Evolutionary conservation across 2,329 filamentous ascomycete genomes (phyloP).

Genomic region (Dothistroma pini): DNA sequence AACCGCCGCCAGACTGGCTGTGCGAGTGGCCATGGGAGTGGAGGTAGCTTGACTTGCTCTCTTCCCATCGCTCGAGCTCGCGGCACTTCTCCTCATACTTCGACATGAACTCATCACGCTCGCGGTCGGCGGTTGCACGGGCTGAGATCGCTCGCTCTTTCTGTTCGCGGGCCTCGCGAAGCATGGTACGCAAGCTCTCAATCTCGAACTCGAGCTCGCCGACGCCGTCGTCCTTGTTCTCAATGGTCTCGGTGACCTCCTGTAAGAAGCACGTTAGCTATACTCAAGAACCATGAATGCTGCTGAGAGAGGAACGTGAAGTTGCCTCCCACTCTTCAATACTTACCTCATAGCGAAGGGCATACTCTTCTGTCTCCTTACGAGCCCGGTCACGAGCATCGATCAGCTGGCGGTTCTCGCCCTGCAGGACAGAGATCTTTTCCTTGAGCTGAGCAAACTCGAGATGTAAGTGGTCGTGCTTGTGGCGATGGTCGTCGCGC

Average conservation of each 20-base stretch:
- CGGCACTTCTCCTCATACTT: constrained; percentile 29
- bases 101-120: constrained; percentile 25
- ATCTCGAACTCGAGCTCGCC: constrained; percentile 31
- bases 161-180: constrained; percentile 31
- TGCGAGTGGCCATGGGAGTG: constrained; percentile 13
- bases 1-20: constrained; percentile 1
- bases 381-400: constrained; percentile 25
- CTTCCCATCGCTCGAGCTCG: constrained; percentile 28
- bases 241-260: constrained; percentile 27
- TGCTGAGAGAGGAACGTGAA: no score
- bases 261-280: background rate
- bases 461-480: constrained; percentile 22
- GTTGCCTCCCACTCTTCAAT: background rate
- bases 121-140: constrained; percentile 27
- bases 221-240: constrained; percentile 21
- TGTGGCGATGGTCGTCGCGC: constrained; percentile 28
- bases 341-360: constrained; percentile 23
- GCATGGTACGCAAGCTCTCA: constrained; percentile 27
- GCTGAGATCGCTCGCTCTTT: constrained; percentile 32
- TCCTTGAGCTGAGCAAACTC: constrained; percentile 29
- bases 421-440: constrained; percentile 24
- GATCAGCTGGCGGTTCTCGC: constrained; percentile 23
- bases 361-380: constrained; percentile 26
- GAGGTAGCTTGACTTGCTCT: constrained; percentile 16
- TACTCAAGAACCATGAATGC: no score